A percentile compares a stretch with the other conserved stretches of the same genome.
Conservation (phyloP, 1,139 yeast genomes). For the Yamadazyma dendronema region DNA sequence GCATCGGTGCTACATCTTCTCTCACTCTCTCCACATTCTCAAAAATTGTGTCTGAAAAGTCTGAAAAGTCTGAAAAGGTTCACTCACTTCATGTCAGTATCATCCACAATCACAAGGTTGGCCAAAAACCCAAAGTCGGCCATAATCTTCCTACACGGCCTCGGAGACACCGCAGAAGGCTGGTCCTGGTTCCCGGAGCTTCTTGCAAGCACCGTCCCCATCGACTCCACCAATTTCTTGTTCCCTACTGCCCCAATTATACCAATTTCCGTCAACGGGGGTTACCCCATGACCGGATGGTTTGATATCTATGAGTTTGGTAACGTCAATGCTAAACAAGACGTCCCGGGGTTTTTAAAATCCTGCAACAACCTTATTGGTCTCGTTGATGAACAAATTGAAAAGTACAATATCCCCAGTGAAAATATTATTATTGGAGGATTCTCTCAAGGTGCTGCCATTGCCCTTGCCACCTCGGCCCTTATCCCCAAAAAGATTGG, state of each 20-base stretch:
- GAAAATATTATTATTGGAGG: constrained; percentile 85
- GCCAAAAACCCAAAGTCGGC: constrained; percentile 33
- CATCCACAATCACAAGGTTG: constrained; percentile 22
- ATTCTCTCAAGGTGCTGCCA: constrained; percentile 90
- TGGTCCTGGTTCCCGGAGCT: constrained; percentile 76
- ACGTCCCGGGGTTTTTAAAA: constrained; percentile 60
- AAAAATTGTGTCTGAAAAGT: too few species aligned
- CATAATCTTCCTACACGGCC: constrained; percentile 80
- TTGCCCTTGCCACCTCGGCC: constrained; percentile 58
- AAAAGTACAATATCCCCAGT: constrained; percentile 56
- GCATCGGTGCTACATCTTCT: too few species aligned
- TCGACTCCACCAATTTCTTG: constrained; percentile 67
- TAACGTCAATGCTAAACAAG: constrained; percentile 49
- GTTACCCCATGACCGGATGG: constrained; percentile 80
- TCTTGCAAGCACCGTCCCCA: constrained; percentile 38
- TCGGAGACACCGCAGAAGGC: constrained; percentile 89
- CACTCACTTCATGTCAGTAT: constrained; percentile 15
- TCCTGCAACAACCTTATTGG: constrained; percentile 52
- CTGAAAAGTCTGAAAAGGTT: too few species aligned
- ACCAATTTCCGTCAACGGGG: constrained; percentile 69
- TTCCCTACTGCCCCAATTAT: constrained; percentile 85
- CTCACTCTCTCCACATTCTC: too few species aligned
- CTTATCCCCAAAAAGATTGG: constrained; percentile 62
- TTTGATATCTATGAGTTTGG: constrained; percentile 70
- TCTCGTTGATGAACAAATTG: constrained; percentile 58